These are phyloP conservation scores for Picea engelmannii DNA, from an alignment of 83 land plant genomes.

Conservation along the genomic window DNA sequence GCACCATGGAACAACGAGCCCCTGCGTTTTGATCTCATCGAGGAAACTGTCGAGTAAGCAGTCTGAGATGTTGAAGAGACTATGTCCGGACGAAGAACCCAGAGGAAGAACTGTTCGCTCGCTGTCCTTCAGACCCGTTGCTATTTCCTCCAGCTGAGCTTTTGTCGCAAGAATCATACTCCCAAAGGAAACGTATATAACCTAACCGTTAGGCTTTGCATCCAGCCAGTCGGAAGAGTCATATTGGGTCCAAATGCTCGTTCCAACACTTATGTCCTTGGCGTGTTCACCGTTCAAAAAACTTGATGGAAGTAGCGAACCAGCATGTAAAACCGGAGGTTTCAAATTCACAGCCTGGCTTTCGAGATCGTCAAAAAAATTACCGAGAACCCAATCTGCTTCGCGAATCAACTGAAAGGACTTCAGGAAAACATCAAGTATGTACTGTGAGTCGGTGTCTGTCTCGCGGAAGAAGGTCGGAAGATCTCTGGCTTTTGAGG, in stretches of 20 bases:
- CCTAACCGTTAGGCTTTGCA: constrained; percentile 43
- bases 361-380: constrained; percentile 48
- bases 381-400: constrained; percentile 41
- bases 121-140: constrained; percentile 32
- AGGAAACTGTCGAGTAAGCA: too few species aligned
- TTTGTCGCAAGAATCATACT: constrained; percentile 34
- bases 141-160: constrained; percentile 18
- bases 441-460: neutral
- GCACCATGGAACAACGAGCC: too few species aligned
- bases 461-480: constrained; percentile 36
- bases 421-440: constrained; percentile 21
- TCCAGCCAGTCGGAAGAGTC: constrained; percentile 46
- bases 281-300: too few species aligned
- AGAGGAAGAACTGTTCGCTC: neutral
- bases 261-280: neutral
- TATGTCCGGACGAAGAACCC: too few species aligned
- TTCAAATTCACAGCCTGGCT: constrained; percentile 4
- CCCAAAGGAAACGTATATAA: constrained; percentile 50
- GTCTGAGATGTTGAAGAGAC: neutral
- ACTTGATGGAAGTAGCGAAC: too few species aligned
- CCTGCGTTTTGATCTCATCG: too few species aligned
- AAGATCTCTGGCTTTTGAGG: constrained; percentile 33
- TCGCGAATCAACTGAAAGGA: constrained; percentile 14
- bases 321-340: too few species aligned
- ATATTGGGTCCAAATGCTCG: neutral